Evolutionary conservation across 73 alveolate species (phyloP).

Genomic region (Durusdinium trenchii): DNA sequence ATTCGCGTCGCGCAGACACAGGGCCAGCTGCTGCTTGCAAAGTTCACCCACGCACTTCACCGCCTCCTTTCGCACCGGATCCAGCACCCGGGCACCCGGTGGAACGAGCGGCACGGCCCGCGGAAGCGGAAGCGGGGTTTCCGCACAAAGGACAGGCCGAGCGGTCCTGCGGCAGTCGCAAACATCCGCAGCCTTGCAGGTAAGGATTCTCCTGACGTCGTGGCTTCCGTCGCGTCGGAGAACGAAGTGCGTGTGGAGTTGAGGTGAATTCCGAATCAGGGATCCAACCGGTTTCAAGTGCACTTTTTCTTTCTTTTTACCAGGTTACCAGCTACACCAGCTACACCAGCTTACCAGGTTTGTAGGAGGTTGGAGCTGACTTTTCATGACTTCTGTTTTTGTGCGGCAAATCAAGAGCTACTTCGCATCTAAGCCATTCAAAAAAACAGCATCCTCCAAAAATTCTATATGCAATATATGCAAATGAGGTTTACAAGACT

Average conservation of each 20-base stretch:
- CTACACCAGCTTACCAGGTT: background rate
- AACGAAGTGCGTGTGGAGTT: background rate
- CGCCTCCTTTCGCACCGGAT: background rate
- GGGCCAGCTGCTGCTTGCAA: slow-evolving; percentile 59
- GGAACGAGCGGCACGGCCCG: background rate
- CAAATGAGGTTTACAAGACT: no score
- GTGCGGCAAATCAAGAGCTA: no score
- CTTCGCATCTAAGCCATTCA: no score
- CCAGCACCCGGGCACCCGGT: background rate
- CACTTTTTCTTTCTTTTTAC: no score
- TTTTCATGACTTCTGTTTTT: no score
- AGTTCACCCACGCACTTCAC: background rate
- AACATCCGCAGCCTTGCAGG: slow-evolving; percentile 49
- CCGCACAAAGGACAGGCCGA: no score
- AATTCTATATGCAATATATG: no score
- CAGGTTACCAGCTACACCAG: background rate
- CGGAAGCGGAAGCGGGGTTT: background rate
- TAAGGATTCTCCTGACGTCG: slow-evolving; percentile 41
- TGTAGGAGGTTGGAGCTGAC: no score
- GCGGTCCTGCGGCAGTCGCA: slow-evolving; percentile 15
- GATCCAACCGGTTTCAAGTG: background rate
- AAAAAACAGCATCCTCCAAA: background rate
- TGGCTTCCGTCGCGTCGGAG: background rate
- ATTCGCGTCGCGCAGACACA: background rate
- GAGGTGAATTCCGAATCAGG: background rate